Conservation (phyloP, 495 filamentous ascomycete genomes). For the Venustampulla echinocandica region DNA sequence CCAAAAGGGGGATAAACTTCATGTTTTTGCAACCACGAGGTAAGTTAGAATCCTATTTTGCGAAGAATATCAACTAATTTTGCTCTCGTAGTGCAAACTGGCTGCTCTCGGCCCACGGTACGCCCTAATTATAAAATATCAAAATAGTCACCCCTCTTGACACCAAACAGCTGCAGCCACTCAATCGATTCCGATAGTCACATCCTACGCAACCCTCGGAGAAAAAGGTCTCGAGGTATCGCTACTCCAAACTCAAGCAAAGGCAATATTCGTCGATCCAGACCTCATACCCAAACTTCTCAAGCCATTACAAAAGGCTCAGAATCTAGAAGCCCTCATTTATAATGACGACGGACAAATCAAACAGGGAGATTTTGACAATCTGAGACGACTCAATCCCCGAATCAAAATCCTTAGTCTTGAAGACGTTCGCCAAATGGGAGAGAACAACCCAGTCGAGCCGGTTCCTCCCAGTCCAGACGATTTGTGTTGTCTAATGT, state of each 20-base stretch:
- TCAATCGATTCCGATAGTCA: constrained; percentile 88
- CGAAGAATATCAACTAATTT: neutral
- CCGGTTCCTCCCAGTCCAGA: constrained; percentile 69
- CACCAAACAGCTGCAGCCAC: constrained; percentile 48
- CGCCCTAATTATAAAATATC: neutral
- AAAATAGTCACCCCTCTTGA: neutral
- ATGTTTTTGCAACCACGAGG: constrained; percentile 58
- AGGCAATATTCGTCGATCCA: constrained; percentile 83
- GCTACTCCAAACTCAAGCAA: constrained; percentile 74
- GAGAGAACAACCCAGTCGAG: constrained; percentile 70
- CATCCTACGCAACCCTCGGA: constrained; percentile 92
- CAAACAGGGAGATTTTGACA: constrained; percentile 68
- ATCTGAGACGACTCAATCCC: constrained; percentile 58
- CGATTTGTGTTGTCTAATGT: constrained; percentile 96
- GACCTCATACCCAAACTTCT: constrained; percentile 67
- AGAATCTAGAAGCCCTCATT: constrained; percentile 68
- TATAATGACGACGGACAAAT: constrained; percentile 67
- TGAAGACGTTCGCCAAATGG: constrained; percentile 69
- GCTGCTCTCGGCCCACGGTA: constrained; percentile 59
- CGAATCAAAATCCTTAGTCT: constrained; percentile 69
- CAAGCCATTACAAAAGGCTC: constrained; percentile 71
- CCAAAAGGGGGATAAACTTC: constrained; percentile 37
- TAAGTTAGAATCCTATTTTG: neutral
- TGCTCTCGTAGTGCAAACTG: constrained; percentile 54
- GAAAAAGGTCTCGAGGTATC: constrained; percentile 86